phyloP scores from a whole-genome alignment of 2,329 filamentous ascomycete genomes.

The Neonectria punicea region DNA sequence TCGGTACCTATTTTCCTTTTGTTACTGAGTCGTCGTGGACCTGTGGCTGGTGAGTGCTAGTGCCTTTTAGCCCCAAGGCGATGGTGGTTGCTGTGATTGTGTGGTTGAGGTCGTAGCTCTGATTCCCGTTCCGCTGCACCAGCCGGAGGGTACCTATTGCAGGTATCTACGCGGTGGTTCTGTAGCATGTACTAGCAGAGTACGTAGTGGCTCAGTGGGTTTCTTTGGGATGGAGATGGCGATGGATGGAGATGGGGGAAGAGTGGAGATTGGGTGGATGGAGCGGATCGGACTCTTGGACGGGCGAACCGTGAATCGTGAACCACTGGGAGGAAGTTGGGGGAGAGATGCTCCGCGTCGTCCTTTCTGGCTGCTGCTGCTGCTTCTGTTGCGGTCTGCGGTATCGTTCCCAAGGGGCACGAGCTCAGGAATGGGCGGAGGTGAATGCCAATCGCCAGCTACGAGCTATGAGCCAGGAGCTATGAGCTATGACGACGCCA shows the following conservation, averaged over 20 bases:
- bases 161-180: not conserved
- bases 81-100: not conserved
- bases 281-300: constrained; percentile 15
- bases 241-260: constrained; percentile 8
- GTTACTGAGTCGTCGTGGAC: constrained; percentile 2
- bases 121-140: constrained; percentile 5
- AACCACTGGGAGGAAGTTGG: constrained; percentile 1
- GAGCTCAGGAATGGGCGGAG: constrained; percentile 9
- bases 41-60: constrained; percentile 1
- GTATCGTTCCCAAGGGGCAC: constrained; percentile 1
- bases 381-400: not conserved
- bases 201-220: not conserved
- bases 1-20: constrained; percentile 10
- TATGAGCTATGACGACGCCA: constrained; percentile 10
- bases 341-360: not conserved
- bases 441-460: not conserved
- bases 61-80: not conserved
- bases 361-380: not conserved
- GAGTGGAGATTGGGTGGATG: constrained; percentile 13
- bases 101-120: not conserved
- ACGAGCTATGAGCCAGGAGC: not conserved
- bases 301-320: constrained; percentile 2
- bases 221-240: constrained; percentile 5
- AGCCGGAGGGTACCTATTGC: not conserved
- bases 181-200: not conserved